These are phyloP conservation scores for Monilinia laxa DNA, from an alignment of 2,329 filamentous ascomycete species.

Conservation along the genomic window DNA sequence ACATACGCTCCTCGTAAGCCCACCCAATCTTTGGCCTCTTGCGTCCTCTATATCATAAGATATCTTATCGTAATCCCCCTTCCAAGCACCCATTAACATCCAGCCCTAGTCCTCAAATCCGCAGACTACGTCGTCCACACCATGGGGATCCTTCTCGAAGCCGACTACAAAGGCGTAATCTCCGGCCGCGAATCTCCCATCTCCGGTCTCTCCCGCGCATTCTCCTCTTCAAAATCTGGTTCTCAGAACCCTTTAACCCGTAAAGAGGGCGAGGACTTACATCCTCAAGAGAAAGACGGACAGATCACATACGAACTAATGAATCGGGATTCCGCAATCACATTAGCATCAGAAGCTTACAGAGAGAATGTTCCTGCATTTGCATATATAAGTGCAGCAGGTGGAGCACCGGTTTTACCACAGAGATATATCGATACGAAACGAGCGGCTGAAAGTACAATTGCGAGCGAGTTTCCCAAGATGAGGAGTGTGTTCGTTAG, in stretches of 20 bases:
- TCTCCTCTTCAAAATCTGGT: slow-evolving; percentile 63
- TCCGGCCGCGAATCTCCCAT: slow-evolving; percentile 81
- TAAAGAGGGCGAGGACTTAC: slow-evolving; percentile 58
- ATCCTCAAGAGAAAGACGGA: slow-evolving; percentile 64
- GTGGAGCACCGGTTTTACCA: slow-evolving; percentile 80
- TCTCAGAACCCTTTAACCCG: slow-evolving; percentile 69
- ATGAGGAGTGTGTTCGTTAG: slow-evolving; percentile 82
- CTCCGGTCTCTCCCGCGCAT: slow-evolving; percentile 73
- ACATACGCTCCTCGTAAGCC: slow-evolving; percentile 63
- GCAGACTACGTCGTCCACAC: slow-evolving; percentile 88
- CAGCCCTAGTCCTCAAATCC: slow-evolving; percentile 57
- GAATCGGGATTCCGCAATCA: slow-evolving; percentile 88
- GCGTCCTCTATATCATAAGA: slow-evolving; percentile 51
- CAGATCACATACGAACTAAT: slow-evolving; percentile 95
- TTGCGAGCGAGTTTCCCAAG: slow-evolving; percentile 68
- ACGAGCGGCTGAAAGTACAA: slow-evolving; percentile 79
- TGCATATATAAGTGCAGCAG: slow-evolving; percentile 85
- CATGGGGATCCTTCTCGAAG: slow-evolving; percentile 94
- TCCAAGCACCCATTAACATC: not conserved
- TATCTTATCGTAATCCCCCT: not conserved
- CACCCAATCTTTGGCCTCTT: slow-evolving; percentile 80
- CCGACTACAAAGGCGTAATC: slow-evolving; percentile 93
- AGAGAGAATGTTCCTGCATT: slow-evolving; percentile 66
- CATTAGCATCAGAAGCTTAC: slow-evolving; percentile 74
- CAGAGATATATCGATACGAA: slow-evolving; percentile 87